Conservation (phyloP, 1,139 yeast genomes). For the Yamadazyma aaseri region DNA sequence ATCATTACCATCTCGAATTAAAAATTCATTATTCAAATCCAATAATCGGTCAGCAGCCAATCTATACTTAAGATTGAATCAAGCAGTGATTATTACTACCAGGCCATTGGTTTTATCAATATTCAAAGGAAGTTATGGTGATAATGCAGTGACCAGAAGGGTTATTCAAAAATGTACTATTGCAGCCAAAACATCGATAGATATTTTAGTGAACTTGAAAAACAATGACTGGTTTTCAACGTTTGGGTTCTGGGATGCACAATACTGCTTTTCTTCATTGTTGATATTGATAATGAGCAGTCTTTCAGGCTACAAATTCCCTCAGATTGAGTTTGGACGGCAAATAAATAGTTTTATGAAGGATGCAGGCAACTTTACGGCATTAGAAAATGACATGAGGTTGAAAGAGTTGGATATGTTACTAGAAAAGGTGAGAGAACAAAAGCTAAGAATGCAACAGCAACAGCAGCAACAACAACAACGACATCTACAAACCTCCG, state of each 20-base stretch:
- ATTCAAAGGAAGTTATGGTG: slow-evolving; percentile 27
- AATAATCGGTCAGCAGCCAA: slow-evolving; percentile 33
- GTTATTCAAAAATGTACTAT: slow-evolving; percentile 33
- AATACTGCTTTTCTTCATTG: slow-evolving; percentile 57
- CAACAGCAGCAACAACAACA: not conserved
- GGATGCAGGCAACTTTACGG: slow-evolving; percentile 15
- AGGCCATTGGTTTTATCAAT: slow-evolving; percentile 45
- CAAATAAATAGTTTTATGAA: slow-evolving; percentile 14
- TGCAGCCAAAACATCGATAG: slow-evolving; percentile 30
- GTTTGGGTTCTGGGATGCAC: slow-evolving; percentile 54
- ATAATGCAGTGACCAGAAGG: slow-evolving; percentile 34
- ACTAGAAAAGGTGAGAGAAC: slow-evolving; percentile 6
- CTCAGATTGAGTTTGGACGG: slow-evolving; percentile 30
- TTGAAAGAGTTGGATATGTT: slow-evolving; percentile 20
- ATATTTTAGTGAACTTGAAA: slow-evolving; percentile 36
- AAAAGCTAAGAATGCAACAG: slow-evolving; percentile 3
- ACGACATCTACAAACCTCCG: not conserved
- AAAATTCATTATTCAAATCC: slow-evolving; percentile 13
- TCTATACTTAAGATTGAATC: slow-evolving; percentile 45
- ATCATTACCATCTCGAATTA: slow-evolving; percentile 9
- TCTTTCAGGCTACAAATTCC: slow-evolving; percentile 24
- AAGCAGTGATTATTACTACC: slow-evolving; percentile 41
- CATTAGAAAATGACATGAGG: slow-evolving; percentile 25
- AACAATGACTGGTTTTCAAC: slow-evolving; percentile 35
- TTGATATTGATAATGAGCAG: slow-evolving; percentile 73